Conservation (phyloP, 176 grass and related monocot species). For the Oryza nivara region DNA sequence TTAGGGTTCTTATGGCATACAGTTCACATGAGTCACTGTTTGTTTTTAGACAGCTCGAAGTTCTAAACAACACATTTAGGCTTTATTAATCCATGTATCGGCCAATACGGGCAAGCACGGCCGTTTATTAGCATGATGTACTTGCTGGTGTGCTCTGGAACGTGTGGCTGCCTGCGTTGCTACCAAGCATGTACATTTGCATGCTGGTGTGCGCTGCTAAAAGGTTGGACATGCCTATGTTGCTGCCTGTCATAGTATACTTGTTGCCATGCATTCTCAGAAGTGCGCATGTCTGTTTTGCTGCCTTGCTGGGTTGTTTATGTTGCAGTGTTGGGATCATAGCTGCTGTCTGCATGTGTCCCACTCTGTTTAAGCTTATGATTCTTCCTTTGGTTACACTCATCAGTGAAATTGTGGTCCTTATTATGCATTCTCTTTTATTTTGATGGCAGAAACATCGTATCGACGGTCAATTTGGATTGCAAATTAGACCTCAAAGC, state of each 20-base stretch:
- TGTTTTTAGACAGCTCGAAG: neutral
- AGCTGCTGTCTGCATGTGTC: neutral
- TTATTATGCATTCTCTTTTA: neutral
- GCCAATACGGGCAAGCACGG: neutral
- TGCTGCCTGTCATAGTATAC: neutral
- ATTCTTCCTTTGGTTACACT: neutral
- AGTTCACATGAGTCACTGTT: too few relatives aligned
- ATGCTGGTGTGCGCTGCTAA: neutral
- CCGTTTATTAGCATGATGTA: neutral
- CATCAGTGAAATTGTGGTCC: neutral
- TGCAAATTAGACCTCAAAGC: constrained; percentile 95
- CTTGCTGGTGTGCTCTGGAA: neutral
- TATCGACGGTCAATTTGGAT: constrained; percentile 97
- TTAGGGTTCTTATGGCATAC: neutral
- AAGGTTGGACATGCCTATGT: neutral
- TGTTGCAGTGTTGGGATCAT: neutral
- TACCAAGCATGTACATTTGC: neutral
- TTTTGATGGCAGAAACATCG: constrained; percentile 77
- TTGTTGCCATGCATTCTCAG: neutral
- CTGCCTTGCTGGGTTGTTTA: neutral
- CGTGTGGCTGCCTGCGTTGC: neutral
- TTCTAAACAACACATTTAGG: neutral
- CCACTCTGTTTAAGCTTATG: neutral
- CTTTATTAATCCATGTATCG: neutral
- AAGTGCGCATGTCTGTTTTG: neutral